Evolutionary conservation across 2,329 filamentous ascomycete genomes (phyloP).

Genomic region (Ramichloridium luteum): DNA sequence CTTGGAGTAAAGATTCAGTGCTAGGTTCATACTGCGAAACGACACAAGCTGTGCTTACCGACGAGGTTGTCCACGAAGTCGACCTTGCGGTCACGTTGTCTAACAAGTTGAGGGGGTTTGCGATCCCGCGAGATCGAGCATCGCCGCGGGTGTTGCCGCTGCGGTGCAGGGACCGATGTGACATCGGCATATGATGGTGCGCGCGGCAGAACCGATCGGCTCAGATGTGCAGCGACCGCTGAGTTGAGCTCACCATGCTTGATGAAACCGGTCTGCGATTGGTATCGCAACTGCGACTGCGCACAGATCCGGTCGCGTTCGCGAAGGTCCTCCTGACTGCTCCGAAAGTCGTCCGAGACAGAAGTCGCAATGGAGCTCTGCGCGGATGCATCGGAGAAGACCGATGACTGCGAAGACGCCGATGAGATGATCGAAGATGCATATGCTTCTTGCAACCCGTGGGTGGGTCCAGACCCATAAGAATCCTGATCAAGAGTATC

Average conservation of each 20-base stretch:
- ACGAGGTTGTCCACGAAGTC: slow-evolving; percentile 95
- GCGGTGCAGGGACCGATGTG: slow-evolving; percentile 44
- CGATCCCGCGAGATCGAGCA: slow-evolving; percentile 43
- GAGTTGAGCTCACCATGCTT: slow-evolving; percentile 4
- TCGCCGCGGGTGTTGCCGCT: slow-evolving; percentile 51
- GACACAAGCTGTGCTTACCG: slow-evolving; percentile 59
- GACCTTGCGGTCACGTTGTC: slow-evolving; percentile 83
- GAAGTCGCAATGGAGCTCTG: slow-evolving; percentile 44
- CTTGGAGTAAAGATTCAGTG: too few relatives aligned
- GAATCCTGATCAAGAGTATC: slow-evolving; percentile 10
- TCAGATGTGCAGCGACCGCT: background rate
- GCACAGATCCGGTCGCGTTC: slow-evolving; percentile 15
- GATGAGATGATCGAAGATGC: slow-evolving; percentile 60
- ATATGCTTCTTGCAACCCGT: slow-evolving; percentile 41
- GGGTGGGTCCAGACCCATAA: slow-evolving; percentile 24
- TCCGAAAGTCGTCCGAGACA: slow-evolving; percentile 48
- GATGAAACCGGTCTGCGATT: slow-evolving; percentile 6
- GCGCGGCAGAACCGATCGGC: slow-evolving; percentile 4
- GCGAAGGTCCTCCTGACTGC: slow-evolving; percentile 20
- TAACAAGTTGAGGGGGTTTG: slow-evolving; percentile 62
- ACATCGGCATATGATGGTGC: slow-evolving; percentile 23
- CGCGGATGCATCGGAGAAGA: slow-evolving; percentile 55
- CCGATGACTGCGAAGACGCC: slow-evolving; percentile 60
- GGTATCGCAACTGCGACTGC: slow-evolving; percentile 11
- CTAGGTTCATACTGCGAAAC: too few relatives aligned